Evolutionary conservation across 2,329 filamentous ascomycete species (phyloP).

Genomic region (Fusarium keratoplasticum): DNA sequence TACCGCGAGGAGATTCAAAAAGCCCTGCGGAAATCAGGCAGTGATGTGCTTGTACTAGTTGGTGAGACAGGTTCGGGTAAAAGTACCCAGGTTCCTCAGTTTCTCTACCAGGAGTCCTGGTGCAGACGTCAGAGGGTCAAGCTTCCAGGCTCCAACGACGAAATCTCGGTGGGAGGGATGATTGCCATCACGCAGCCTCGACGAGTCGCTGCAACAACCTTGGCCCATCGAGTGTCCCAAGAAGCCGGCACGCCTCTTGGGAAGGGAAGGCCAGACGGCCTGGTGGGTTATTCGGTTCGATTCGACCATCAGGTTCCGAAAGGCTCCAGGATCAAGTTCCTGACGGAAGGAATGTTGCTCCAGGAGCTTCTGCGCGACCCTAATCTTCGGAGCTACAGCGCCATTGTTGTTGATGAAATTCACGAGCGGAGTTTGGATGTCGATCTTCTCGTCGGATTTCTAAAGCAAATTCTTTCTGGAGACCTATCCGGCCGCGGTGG

Average conservation of each 20-base stretch:
- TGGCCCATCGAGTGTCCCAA: constrained; percentile 87
- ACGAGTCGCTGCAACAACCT: constrained; percentile 90
- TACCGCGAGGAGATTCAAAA: constrained; percentile 77
- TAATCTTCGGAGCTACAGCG: constrained; percentile 85
- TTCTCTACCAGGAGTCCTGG: constrained; percentile 83
- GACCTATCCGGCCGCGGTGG: constrained; percentile 75
- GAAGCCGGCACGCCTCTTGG: constrained; percentile 72
- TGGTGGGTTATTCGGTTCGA: constrained; percentile 92
- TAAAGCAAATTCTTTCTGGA: constrained; percentile 79
- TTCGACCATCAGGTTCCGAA: constrained; percentile 90
- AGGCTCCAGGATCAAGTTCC: constrained; percentile 88
- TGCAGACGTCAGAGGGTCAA: constrained; percentile 72
- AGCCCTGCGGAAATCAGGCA: constrained; percentile 64
- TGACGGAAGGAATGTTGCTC: constrained; percentile 96
- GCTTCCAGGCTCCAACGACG: constrained; percentile 52
- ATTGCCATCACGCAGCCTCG: constrained; percentile 96
- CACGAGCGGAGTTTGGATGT: constrained; percentile 97
- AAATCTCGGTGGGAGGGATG: constrained; percentile 75
- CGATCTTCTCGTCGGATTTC: constrained; percentile 88
- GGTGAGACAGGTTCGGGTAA: constrained; percentile 98
- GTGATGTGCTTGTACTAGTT: constrained; percentile 84
- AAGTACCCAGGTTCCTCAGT: constrained; percentile 95
- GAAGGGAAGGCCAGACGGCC: constrained; percentile 54
- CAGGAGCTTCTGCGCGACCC: constrained; percentile 93
- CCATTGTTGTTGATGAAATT: constrained; percentile 93